Conservation (phyloP, 495 filamentous ascomycete species). For the Clohesyomyces aquaticus region DNA sequence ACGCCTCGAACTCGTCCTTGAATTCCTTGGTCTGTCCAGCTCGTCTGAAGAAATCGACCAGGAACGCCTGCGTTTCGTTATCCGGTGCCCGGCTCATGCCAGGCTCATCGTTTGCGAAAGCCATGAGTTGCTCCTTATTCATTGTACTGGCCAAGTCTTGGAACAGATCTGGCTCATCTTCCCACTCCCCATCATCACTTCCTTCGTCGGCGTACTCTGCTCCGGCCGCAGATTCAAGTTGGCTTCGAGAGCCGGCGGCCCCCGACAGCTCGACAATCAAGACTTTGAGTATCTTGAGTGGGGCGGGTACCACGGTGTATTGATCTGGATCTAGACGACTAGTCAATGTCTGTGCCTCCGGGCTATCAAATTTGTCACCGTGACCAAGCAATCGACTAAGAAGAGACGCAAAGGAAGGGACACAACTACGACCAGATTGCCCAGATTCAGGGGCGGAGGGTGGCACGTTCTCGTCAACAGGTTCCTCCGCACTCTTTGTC, state of each 20-base stretch:
- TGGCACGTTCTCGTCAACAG: neutral
- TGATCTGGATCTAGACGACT: slow-evolving; percentile 71
- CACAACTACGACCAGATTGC: no score
- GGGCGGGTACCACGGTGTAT: slow-evolving; percentile 84
- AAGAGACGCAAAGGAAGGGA: neutral
- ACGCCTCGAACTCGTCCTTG: slow-evolving; percentile 67
- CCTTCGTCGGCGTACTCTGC: slow-evolving; percentile 48
- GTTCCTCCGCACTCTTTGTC: neutral
- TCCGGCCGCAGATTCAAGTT: slow-evolving; percentile 45
- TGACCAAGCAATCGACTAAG: neutral
- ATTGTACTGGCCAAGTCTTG: slow-evolving; percentile 65
- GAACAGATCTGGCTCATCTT: slow-evolving; percentile 70
- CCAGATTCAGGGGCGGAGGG: neutral
- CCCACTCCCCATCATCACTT: slow-evolving; percentile 80
- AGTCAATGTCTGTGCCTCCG: neutral
- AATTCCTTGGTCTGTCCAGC: slow-evolving; percentile 70
- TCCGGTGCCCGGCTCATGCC: slow-evolving; percentile 64
- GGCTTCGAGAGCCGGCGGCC: slow-evolving; percentile 47
- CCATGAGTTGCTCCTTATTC: slow-evolving; percentile 67
- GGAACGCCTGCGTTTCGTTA: slow-evolving; percentile 85
- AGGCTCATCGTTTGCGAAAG: slow-evolving; percentile 46
- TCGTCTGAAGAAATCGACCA: slow-evolving; percentile 79
- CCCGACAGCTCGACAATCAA: slow-evolving; percentile 84
- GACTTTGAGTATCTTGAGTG: slow-evolving; percentile 94
- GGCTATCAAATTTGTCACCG: neutral